These are phyloP conservation scores for Chenopodium berlandieri DNA, from an alignment of 148 eudicot genomes.

Conservation along the genomic window DNA sequence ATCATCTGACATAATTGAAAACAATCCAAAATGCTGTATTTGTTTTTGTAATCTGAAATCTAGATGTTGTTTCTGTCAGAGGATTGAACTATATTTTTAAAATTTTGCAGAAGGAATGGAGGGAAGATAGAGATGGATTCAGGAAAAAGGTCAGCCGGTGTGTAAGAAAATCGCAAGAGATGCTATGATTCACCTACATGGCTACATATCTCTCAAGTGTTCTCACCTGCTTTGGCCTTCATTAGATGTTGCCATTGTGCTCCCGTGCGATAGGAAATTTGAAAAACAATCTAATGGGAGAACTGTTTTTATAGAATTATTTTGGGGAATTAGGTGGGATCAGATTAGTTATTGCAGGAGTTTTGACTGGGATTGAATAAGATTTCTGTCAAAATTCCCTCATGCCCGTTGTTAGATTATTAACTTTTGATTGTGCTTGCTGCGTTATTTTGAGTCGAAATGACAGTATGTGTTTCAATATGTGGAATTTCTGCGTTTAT, in stretches of 20 bases:
- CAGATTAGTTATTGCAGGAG: conserved; percentile 3
- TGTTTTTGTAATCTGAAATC: background rate
- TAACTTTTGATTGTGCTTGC: conserved; percentile 10
- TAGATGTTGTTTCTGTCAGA: background rate
- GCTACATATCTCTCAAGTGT: background rate
- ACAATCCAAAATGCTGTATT: background rate
- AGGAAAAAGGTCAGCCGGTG: conserved; percentile 45
- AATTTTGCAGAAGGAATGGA: conserved; percentile 49
- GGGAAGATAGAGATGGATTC: conserved; percentile 45
- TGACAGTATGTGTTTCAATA: conserved; percentile 14
- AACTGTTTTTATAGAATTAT: conserved; percentile 19
- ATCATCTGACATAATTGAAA: background rate
- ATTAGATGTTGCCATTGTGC: conserved; percentile 13
- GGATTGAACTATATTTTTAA: background rate
- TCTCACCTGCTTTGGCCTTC: conserved; percentile 15
- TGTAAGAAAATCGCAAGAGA: conserved; percentile 48
- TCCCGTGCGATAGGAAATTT: background rate
- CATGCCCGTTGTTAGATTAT: conserved; percentile 7
- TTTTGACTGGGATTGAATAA: conserved; percentile 20
- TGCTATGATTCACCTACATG: conserved; percentile 28
- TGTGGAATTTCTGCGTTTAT: background rate
- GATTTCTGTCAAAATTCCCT: conserved; percentile 9
- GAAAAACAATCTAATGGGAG: background rate
- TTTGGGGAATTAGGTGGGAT: conserved; percentile 14
- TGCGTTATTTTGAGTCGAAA: conserved; percentile 20